Evolutionary conservation across 345 rosid species (phyloP).

Genomic region (Heritiera littoralis): DNA sequence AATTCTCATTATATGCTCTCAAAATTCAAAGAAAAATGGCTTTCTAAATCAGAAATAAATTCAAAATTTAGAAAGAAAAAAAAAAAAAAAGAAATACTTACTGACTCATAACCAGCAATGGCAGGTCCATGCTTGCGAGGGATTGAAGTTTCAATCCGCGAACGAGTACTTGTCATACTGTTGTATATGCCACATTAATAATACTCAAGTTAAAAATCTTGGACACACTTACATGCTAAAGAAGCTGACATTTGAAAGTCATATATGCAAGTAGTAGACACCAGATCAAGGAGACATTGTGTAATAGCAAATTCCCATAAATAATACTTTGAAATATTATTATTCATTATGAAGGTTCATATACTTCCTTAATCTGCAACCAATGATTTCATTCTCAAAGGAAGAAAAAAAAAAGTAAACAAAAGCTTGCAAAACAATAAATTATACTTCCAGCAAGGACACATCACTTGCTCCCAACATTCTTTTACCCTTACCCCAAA

Average conservation of each 20-base stretch:
- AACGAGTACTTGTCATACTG: conserved; percentile 82
- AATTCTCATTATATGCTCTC: not conserved
- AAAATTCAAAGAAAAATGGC: not conserved
- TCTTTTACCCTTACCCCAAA: not conserved
- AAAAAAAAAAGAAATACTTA: not conserved
- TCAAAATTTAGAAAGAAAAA: not conserved
- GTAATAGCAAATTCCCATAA: not conserved
- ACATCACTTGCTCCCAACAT: not conserved
- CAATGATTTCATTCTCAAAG: not conserved
- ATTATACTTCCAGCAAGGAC: not conserved
- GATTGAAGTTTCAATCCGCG: conserved; percentile 86
- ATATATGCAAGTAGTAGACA: not conserved
- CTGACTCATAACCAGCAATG: conserved; percentile 90
- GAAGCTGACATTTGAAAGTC: not conserved
- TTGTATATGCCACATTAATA: conserved; percentile 9
- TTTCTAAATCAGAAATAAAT: conserved; percentile 9
- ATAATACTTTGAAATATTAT: not conserved
- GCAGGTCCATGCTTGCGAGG: conserved; percentile 99
- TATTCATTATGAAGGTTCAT: not conserved
- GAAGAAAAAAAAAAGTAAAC: not conserved
- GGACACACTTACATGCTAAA: conserved; percentile 5
- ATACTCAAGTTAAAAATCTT: not conserved
- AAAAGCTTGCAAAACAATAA: not conserved
- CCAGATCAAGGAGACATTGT: not conserved
- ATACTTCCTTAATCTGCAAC: not conserved